These are phyloP conservation scores for Trichoderma oligosporum DNA, from an alignment of 2,329 filamentous ascomycete genomes.

Conservation along the genomic window DNA sequence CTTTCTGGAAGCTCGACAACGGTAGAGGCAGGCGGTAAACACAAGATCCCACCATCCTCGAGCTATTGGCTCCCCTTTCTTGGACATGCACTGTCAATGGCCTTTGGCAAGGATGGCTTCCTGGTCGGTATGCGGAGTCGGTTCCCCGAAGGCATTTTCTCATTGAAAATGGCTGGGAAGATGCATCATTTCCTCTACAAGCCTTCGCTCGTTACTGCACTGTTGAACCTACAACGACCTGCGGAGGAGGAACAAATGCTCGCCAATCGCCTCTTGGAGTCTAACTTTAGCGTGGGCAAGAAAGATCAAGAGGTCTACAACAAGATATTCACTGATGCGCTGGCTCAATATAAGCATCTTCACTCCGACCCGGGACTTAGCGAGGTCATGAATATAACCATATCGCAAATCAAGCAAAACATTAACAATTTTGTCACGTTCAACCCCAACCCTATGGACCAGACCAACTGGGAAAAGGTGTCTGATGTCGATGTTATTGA, in stretches of 20 bases:
- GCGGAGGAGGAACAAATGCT: slow-evolving; percentile 29
- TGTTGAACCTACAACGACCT: slow-evolving; percentile 31
- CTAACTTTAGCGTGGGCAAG: slow-evolving; percentile 34
- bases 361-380: slow-evolving; percentile 27
- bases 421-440: slow-evolving; percentile 39
- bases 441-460: slow-evolving; percentile 36
- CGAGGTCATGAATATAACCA: slow-evolving; percentile 23
- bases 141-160: slow-evolving; percentile 36
- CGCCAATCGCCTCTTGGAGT: slow-evolving; percentile 28
- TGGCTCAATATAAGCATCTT: slow-evolving; percentile 28
- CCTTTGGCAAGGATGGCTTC: slow-evolving; percentile 29
- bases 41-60: slow-evolving; percentile 19
- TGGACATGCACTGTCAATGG: slow-evolving; percentile 35
- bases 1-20: slow-evolving; percentile 18
- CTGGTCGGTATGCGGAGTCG: slow-evolving; percentile 31
- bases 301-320: slow-evolving; percentile 33
- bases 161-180: slow-evolving; percentile 33
- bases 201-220: slow-evolving; percentile 28
- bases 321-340: slow-evolving; percentile 28
- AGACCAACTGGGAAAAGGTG: slow-evolving; percentile 38
- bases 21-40: neutral
- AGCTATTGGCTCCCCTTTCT: slow-evolving; percentile 36
- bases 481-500: slow-evolving; percentile 33
- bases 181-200: slow-evolving; percentile 35
- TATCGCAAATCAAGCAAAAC: slow-evolving; percentile 28